Base-by-base conservation (phyloP, 768 basidiomycete genomes). In the Leccinum incarnatum region DNA sequence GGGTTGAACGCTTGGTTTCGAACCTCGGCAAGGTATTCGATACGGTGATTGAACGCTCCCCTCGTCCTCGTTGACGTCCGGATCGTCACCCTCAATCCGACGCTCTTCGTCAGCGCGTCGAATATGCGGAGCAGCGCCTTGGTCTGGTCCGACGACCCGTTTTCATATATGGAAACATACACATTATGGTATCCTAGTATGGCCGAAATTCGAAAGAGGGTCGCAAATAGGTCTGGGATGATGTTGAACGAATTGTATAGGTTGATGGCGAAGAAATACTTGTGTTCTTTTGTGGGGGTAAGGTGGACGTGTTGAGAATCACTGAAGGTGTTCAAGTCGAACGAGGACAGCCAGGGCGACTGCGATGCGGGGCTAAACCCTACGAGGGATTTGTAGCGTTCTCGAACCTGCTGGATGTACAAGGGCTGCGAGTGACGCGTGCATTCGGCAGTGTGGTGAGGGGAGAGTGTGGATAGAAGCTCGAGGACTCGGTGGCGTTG, bases 1-100 rank as follows among this genome's bases (percentile, higher is more conserved):
- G 97, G 97, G 2, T 91, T 94, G 72, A 99, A 91, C 14, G 97
- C 97, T 27, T 93, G 89, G 73, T 99, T 98, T 60, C 97, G 91
- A n/a, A 99, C 96, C 71, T 99, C 96, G n/a, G 97, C 97, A 54
- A 99, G 88, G 77, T 99, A 99, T 75, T 99, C 97, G 79, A 99
- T 99, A 54, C 97, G 95, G 73, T 99, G 97, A 75, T 96, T 96
- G 81, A 98, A 98, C 9, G 91, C 89, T 42, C 97, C 97, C 29
- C 96, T 82, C 10, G 91, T 95, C 61, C 97, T 88, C 79, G 88
- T 90, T 10, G 89, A 93, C 0, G 95, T 95, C 59, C 93, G 86
- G 68, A 99, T 98, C 66, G 89, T 91, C 61, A 99, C 84, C 53
- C 97, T 86, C 75, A 98, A 81, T 27, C 97, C 97, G 58, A 96